Base-by-base conservation (phyloP, 495 filamentous ascomycete species). In the Aspergillus avenaceus region DNA sequence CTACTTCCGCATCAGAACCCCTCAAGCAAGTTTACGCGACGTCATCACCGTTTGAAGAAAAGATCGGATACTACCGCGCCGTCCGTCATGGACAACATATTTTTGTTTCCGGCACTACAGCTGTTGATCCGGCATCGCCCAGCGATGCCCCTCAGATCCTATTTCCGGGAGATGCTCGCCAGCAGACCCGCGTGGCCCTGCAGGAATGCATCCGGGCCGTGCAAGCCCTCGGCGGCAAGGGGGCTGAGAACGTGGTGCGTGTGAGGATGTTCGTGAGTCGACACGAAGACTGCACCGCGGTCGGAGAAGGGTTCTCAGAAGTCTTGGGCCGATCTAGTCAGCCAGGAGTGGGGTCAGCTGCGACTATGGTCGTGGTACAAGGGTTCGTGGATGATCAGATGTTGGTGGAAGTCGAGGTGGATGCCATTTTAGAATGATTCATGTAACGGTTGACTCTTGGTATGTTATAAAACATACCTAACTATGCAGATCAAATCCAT, bases 61-160 rank as follows among this genome's bases (percentile, higher is more conserved):
- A 44, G 12, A 67, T 75, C 46, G 74, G 74, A 13, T 76, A 78
- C 47, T 73, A 74, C 37, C 72, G 74, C 21, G 74, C 74, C 8
- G 61, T 78, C 5, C 70, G 71, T 0, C 66, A 62, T 38, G 68
- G 70, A 1, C 53, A 58, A n/a, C 62, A 70, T 0, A 71, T 78
- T 47, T 75, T 68, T 52, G 71, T 78, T 21, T 72, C 74, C 12
- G 74, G 74, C 3, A 71, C 74, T 16, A 78, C 74, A 4, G 65
- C 73, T 9, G 62, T 67, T 41, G 67, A 72, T 32, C 65, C 64
- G 2, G 32, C 52, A 9, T 66, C 68, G n/a, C 52, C 69, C 9
- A 41, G 55, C 19, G 42, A 63, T 19, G 53, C 62, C 32, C 67
- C 70, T n/a, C 59, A 55, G 36, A 65, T 74, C 16, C 61, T 62